Percentiles rank a stretch among this genome's conserved stretches.
phyloP scores from a whole-genome alignment of 129 eudicot species.

The Chrysanthemum seticuspe region DNA sequence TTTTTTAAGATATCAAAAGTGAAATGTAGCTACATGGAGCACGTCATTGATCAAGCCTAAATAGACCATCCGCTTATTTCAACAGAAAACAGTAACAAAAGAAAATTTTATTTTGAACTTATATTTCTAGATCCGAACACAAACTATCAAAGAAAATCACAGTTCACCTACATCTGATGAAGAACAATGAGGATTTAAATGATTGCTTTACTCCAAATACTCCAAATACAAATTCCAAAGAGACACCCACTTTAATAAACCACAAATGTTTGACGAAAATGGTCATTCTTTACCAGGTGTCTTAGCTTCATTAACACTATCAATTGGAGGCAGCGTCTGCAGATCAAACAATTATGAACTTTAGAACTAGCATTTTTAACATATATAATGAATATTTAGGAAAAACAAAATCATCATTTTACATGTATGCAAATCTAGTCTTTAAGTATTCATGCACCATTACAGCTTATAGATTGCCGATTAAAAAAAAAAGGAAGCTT shows the following conservation, averaged over 20 bases:
- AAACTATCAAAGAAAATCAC: conserved; percentile 12
- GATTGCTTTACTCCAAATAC: neutral
- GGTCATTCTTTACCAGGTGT: conserved; percentile 29
- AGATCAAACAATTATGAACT: conserved; percentile 8
- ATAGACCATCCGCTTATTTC: neutral
- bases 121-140: conserved; percentile 12
- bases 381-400: conserved; percentile 3
- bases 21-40: neutral
- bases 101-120: neutral
- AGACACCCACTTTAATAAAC: conserved; percentile 16
- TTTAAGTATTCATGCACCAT: conserved; percentile 1
- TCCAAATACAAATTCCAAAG: conserved; percentile 8
- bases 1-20: neutral
- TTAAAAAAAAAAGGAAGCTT: neutral
- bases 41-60: conserved; percentile 4
- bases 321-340: conserved; percentile 41
- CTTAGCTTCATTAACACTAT: conserved; percentile 26
- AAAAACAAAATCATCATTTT: neutral
- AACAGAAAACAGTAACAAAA: neutral
- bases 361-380: neutral
- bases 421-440: neutral
- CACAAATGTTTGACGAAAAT: conserved; percentile 5
- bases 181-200: neutral
- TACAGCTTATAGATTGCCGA: neutral
- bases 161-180: conserved; percentile 4